Percentiles rank a stretch among this genome's conserved stretches.
Evolutionary conservation across 768 basidiomycete species (phyloP).

Genomic region (Dictyophora rubrovolvata): DNA sequence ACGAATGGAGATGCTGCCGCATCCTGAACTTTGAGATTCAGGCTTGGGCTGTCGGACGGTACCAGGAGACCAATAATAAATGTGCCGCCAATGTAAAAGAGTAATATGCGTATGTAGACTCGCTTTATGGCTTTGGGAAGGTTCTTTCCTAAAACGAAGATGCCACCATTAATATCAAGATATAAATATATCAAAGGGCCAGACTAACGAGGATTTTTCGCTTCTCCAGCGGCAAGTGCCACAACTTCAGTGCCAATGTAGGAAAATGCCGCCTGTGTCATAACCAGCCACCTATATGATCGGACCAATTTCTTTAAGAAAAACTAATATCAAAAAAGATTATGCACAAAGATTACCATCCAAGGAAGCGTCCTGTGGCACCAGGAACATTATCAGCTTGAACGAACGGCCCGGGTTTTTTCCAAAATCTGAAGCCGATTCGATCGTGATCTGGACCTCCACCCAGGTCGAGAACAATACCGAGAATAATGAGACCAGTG

Average conservation of each 20-base stretch:
- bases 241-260: slow-evolving; percentile 94
- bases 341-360: slow-evolving; percentile 52
- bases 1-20: slow-evolving; percentile 47
- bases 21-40: slow-evolving; percentile 30
- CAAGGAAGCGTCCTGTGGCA: slow-evolving; percentile 65
- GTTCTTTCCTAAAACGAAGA: slow-evolving; percentile 30
- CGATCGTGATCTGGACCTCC: slow-evolving; percentile 79
- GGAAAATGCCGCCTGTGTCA: slow-evolving; percentile 81
- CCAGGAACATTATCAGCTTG: slow-evolving; percentile 61
- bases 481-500: slow-evolving; percentile 51
- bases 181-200: neutral
- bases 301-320: no score
- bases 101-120: slow-evolving; percentile 67
- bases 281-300: slow-evolving; percentile 21
- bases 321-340: neutral
- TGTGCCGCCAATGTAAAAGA: slow-evolving; percentile 46
- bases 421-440: slow-evolving; percentile 65
- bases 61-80: slow-evolving; percentile 30
- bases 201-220: slow-evolving; percentile 59
- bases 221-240: slow-evolving; percentile 82
- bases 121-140: slow-evolving; percentile 59
- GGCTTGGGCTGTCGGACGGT: slow-evolving; percentile 33
- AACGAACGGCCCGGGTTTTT: slow-evolving; percentile 77
- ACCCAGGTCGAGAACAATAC: slow-evolving; percentile 75
- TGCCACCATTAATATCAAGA: neutral